phyloP scores from a whole-genome alignment of 2,329 filamentous ascomycete genomes.

The Hymenoscyphus fraxineus region DNA sequence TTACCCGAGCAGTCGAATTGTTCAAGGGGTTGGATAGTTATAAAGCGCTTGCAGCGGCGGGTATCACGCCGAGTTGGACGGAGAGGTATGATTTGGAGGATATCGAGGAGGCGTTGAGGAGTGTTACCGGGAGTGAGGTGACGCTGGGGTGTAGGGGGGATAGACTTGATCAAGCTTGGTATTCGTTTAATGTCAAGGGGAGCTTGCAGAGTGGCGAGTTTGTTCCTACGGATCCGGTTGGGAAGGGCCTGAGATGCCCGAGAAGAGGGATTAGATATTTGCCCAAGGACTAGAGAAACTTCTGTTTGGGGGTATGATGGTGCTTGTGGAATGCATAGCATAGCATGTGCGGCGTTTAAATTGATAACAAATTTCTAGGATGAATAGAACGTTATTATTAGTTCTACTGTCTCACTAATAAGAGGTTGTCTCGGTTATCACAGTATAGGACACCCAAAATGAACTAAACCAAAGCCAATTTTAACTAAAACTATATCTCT shows the following conservation, averaged over 20 bases:
- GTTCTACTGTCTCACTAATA: too few relatives aligned
- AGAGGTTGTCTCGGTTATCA: too few relatives aligned
- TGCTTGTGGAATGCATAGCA: too few relatives aligned
- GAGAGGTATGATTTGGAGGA: conserved; percentile 40
- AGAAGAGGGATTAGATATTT: conserved; percentile 11
- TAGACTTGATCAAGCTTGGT: conserved; percentile 50
- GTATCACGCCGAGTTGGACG: conserved; percentile 47
- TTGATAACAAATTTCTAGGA: too few relatives aligned
- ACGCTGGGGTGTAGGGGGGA: conserved; percentile 44
- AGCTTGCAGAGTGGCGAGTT: conserved; percentile 18
- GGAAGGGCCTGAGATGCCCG: conserved; percentile 13
- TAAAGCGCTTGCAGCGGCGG: conserved; percentile 44
- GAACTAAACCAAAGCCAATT: too few relatives aligned
- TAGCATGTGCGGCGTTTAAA: too few relatives aligned
- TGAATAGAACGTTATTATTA: too few relatives aligned
- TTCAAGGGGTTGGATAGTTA: conserved; percentile 58
- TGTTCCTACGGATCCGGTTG: conserved; percentile 16
- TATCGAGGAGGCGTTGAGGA: conserved; percentile 41
- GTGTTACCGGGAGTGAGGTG: conserved; percentile 43
- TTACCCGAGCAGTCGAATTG: conserved; percentile 58
- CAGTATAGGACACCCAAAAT: too few relatives aligned
- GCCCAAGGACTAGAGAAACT: not conserved
- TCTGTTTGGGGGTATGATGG: not conserved
- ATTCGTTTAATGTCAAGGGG: conserved; percentile 27
- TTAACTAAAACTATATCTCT: too few relatives aligned